These are phyloP conservation scores for Hypoxylon rickii DNA, from an alignment of 495 filamentous ascomycete genomes.

Conservation along the genomic window DNA sequence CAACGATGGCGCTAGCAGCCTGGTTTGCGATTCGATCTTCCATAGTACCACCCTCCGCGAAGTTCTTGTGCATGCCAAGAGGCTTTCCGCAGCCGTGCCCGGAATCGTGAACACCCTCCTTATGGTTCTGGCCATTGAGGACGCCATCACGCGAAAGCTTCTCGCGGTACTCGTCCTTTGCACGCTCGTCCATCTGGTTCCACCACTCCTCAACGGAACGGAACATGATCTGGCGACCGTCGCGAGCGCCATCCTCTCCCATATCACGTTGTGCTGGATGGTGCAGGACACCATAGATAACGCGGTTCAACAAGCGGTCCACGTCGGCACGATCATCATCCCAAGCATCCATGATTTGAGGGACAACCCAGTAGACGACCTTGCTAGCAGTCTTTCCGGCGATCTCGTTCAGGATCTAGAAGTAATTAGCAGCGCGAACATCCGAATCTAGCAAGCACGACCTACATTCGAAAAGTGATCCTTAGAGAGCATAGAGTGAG, in stretches of 20 bases:
- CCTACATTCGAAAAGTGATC: conserved; percentile 82
- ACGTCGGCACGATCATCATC: conserved; percentile 74
- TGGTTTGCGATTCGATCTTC: conserved; percentile 52
- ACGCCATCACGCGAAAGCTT: conserved; percentile 80
- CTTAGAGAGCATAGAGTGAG: conserved; percentile 95
- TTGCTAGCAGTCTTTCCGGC: conserved; percentile 80
- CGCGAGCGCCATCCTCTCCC: conserved; percentile 72
- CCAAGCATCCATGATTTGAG: conserved; percentile 83
- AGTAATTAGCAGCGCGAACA: conserved; percentile 32
- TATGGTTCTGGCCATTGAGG: conserved; percentile 75
- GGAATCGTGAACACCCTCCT: conserved; percentile 78
- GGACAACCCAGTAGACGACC: conserved; percentile 79
- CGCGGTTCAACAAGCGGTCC: conserved; percentile 67
- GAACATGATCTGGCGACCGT: conserved; percentile 80
- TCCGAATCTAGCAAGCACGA: neutral
- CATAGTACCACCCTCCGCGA: conserved; percentile 40
- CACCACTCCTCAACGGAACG: conserved; percentile 79
- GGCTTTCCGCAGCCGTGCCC: conserved; percentile 81
- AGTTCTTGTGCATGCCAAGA: conserved; percentile 53
- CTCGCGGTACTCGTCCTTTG: conserved; percentile 65
- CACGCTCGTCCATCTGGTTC: conserved; percentile 63
- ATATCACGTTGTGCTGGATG: conserved; percentile 75
- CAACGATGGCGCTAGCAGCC: conserved; percentile 52
- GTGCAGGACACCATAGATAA: conserved; percentile 83
- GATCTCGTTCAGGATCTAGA: conserved; percentile 78